Evolutionary conservation across 768 basidiomycete species (phyloP).

Genomic region (Rhodocollybia butyracea): DNA sequence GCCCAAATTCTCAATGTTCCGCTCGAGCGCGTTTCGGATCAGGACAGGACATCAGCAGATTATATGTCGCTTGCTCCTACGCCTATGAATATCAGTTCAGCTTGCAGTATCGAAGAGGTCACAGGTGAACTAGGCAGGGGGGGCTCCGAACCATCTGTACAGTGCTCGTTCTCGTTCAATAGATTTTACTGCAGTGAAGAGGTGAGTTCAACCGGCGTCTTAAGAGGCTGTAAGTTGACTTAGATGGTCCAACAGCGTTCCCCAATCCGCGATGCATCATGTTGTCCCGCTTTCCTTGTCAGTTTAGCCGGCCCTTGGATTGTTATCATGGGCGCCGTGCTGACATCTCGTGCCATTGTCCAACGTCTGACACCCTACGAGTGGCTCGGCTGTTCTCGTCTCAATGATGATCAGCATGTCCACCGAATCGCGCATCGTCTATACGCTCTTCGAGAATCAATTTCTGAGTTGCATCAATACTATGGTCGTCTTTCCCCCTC

Average conservation of each 20-base stretch:
- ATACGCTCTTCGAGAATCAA: conserved; percentile 19
- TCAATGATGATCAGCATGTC: conserved; percentile 16
- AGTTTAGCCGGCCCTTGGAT: conserved; percentile 29
- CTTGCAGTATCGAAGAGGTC: conserved; percentile 10
- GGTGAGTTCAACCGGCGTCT: conserved; percentile 6
- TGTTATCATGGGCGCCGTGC: conserved; percentile 28
- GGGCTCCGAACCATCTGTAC: conserved; percentile 19
- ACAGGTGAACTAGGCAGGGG: conserved; percentile 15
- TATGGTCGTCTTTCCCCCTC: conserved; percentile 15
- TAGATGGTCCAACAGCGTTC: conserved; percentile 11
- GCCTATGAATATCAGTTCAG: background rate
- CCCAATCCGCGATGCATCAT: conserved; percentile 12
- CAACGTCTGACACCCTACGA: conserved; percentile 32
- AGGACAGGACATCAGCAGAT: background rate
- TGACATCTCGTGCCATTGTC: conserved; percentile 21
- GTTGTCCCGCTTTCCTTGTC: conserved; percentile 30
- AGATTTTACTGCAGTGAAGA: background rate
- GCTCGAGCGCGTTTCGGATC: fast-evolving
- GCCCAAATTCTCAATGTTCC: background rate
- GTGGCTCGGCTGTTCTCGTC: conserved; percentile 22
- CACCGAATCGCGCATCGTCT: conserved; percentile 18
- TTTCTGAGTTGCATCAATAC: conserved; percentile 14
- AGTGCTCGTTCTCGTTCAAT: conserved; percentile 18
- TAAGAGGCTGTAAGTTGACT: background rate
- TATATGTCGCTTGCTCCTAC: background rate